Base-by-base conservation (phyloP, 352 stramenopile species). In the Globisporangium okanoganense region DNA sequence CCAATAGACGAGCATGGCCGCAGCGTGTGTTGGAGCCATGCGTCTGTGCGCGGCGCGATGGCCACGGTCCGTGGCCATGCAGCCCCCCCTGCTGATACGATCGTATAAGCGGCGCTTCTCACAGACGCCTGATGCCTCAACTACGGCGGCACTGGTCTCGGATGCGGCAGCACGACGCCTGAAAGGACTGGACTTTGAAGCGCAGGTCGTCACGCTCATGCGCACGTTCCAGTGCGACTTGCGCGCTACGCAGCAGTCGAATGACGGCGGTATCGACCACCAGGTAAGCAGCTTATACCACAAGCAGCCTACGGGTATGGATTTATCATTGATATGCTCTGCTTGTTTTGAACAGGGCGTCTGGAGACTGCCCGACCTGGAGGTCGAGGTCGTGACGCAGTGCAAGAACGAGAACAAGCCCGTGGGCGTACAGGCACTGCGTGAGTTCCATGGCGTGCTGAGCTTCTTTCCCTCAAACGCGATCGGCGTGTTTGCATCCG, bases 381-480 rank as follows among this genome's bases (percentile, higher is more conserved):
- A 76, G 10, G 65, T 94, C 18, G 75, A 87, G 7, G 69, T 94
- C 43, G 78, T 89, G 58, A 92, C 84, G 16, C 84, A 94, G 59
- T 94, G 84, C 73, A 94, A 94, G 72, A 82, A 88, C 61, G 80
- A 90, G 59, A 69, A 65, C 49, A 88, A 87, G 36, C 78, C 82
- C 3, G 82, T 90, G 2, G 72, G 82, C 48, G 79, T 92, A 36
- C 71, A 88, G 22, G 69, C 86, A 50, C 58, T 94, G 44, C 78
- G 84, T 29, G 84, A 86, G 59, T 92, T 94, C 63, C 75, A 92
- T 35, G 84, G 84, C n/a, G 80, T 88, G 31, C 53, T 92, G 41
- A 73, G 57, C 38, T 71, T 80, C 29, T 76, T 77, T 10, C 63
- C 72, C 8, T 60, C 68, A 0, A 69, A 62, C 10, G 76, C 79